A percentile compares a stretch with the other conserved stretches of the same genome.
Evolutionary conservation across 1,284 basidiomycete species (phyloP).

Genomic region (Cryptococcus deneoformans): DNA sequence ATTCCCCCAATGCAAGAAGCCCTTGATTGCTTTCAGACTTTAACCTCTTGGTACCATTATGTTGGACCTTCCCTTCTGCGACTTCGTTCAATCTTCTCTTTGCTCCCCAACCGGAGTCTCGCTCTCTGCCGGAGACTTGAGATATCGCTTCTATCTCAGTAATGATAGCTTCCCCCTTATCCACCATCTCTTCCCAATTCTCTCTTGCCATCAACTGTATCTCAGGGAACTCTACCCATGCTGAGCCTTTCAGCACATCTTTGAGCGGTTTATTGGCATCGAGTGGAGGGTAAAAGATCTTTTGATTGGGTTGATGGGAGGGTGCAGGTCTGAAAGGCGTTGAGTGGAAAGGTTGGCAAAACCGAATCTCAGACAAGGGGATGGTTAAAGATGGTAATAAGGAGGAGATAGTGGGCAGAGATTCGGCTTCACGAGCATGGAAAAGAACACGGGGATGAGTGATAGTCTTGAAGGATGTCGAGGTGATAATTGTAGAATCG

Average conservation of each 20-base stretch:
- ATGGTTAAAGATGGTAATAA: conserved; percentile 13
- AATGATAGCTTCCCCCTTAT: conserved; percentile 32
- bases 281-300: conserved; percentile 57
- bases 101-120: conserved; percentile 53
- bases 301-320: conserved; percentile 12
- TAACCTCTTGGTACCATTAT: conserved; percentile 53
- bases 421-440: neutral
- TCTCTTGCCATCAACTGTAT: conserved; percentile 66
- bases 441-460: conserved; percentile 28
- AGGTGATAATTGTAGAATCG: conserved; percentile 6
- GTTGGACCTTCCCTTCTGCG: conserved; percentile 27
- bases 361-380: conserved; percentile 14
- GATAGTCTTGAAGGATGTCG: conserved; percentile 11
- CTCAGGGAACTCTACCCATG: conserved; percentile 76
- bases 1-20: conserved; percentile 17
- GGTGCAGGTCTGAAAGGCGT: conserved; percentile 18
- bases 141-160: conserved; percentile 40
- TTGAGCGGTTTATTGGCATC: conserved; percentile 56
- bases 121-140: conserved; percentile 32
- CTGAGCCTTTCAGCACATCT: conserved; percentile 57
- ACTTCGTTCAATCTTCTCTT: conserved; percentile 9
- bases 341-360: conserved; percentile 26
- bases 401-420: conserved; percentile 17
- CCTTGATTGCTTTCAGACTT: conserved; percentile 44
- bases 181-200: conserved; percentile 58